Evolutionary conservation across 176 grass and related monocot species (phyloP).

Genomic region (Miscanthus lutarioriparius): DNA sequence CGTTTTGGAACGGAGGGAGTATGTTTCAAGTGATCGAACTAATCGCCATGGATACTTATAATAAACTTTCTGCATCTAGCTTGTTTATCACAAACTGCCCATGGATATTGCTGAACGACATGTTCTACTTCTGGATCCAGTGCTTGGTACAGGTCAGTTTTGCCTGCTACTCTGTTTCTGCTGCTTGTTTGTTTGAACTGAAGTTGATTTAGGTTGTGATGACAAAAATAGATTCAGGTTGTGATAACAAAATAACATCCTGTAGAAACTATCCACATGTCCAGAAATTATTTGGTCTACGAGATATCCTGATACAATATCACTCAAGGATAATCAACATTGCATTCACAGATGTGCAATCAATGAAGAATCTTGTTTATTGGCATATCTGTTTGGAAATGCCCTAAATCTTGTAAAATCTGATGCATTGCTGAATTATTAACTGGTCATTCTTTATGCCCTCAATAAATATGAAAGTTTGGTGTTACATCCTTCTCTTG

Average conservation of each 20-base stretch:
- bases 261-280: not conserved
- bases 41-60: not conserved
- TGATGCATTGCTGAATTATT: not conserved
- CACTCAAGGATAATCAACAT: conserved; percentile 5
- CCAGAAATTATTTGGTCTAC: not conserved
- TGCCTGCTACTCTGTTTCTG: not conserved
- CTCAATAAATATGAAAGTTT: not conserved
- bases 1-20: not conserved
- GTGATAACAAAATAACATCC: not conserved
- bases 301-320: conserved; percentile 6
- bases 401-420: conserved; percentile 2
- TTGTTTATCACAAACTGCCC: conserved; percentile 92
- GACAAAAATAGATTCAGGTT: not conserved
- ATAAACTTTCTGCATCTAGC: conserved; percentile 44
- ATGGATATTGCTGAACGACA: conserved; percentile 96
- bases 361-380: not conserved
- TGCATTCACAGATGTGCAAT: not conserved
- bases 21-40: not conserved
- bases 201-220: conserved; percentile 16
- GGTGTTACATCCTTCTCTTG: not conserved
- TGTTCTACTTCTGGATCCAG: conserved; percentile 98
- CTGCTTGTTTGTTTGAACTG: conserved; percentile 18
- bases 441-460: not conserved
- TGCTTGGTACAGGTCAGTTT: conserved; percentile 91
- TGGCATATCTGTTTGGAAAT: conserved; percentile 12